Percentiles rank a stretch among this genome's conserved stretches.
These are phyloP conservation scores for Malania oleifera DNA, from an alignment of 164 flowering plant genomes.

Conservation along the genomic window DNA sequence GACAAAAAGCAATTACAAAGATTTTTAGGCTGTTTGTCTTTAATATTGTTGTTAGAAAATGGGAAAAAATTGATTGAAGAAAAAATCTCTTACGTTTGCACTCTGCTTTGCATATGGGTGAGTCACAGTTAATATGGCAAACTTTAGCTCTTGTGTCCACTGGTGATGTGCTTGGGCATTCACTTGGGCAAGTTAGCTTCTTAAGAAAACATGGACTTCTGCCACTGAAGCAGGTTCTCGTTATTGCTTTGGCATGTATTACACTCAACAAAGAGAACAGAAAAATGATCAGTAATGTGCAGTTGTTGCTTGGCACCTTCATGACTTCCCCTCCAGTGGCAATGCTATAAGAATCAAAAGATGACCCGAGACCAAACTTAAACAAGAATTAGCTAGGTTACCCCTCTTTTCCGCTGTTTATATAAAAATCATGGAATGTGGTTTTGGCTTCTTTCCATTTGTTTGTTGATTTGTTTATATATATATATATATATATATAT, in stretches of 20 bases:
- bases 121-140: slow-evolving; percentile 29
- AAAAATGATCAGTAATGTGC: slow-evolving; percentile 13
- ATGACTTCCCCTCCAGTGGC: background rate
- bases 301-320: slow-evolving; percentile 10
- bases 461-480: too few relatives aligned
- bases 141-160: slow-evolving; percentile 20
- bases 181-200: slow-evolving; percentile 23
- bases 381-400: too few relatives aligned
- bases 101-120: slow-evolving; percentile 36
- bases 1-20: too few relatives aligned
- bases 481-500: too few relatives aligned
- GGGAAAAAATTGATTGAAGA: background rate
- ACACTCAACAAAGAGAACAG: slow-evolving; percentile 10
- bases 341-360: too few relatives aligned
- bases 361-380: too few relatives aligned
- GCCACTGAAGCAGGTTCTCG: slow-evolving; percentile 6
- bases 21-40: too few relatives aligned
- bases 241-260: slow-evolving; percentile 8
- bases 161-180: slow-evolving; percentile 28
- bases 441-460: too few relatives aligned
- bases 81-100: slow-evolving; percentile 30
- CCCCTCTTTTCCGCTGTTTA: too few relatives aligned
- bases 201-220: slow-evolving; percentile 24
- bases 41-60: too few relatives aligned
- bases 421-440: too few relatives aligned